phyloP scores from a whole-genome alignment of 805 yeast species.

The Candida xiaguanensis region DNA sequence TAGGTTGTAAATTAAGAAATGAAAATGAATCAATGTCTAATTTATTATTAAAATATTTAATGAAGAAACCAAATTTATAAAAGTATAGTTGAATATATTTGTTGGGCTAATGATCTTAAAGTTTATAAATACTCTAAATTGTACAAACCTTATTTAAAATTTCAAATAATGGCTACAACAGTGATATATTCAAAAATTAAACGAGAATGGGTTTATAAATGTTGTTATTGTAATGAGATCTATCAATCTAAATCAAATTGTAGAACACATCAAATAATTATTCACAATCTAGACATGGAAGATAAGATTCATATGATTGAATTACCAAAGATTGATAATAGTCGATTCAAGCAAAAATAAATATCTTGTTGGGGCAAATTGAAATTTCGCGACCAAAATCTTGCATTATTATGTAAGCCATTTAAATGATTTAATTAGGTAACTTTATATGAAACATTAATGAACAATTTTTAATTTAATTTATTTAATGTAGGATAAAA shows the following conservation, averaged over 20 bases:
- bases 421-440: neutral
- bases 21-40: too few relatives aligned
- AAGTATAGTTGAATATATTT: too few relatives aligned
- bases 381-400: too few relatives aligned
- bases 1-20: too few relatives aligned
- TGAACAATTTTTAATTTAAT: neutral
- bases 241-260: conserved; percentile 1
- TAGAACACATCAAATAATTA: conserved; percentile 4
- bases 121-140: too few relatives aligned
- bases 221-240: conserved; percentile 5
- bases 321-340: conserved; percentile 4
- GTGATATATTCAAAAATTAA: neutral
- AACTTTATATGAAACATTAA: conserved; percentile 1
- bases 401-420: neutral
- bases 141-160: too few relatives aligned
- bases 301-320: conserved; percentile 4
- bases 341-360: neutral
- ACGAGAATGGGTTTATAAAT: conserved; percentile 4
- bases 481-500: too few relatives aligned
- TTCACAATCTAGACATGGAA: conserved; percentile 1
- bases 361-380: too few relatives aligned
- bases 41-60: too few relatives aligned
- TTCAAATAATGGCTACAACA: conserved; percentile 2
- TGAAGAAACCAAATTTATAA: too few relatives aligned
- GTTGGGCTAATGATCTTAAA: too few relatives aligned